Evolutionary conservation across 306 rosid genomes (phyloP), one percentile per base, ranked within the genome.

Genomic region (Cucurbita ficifolia): DNA sequence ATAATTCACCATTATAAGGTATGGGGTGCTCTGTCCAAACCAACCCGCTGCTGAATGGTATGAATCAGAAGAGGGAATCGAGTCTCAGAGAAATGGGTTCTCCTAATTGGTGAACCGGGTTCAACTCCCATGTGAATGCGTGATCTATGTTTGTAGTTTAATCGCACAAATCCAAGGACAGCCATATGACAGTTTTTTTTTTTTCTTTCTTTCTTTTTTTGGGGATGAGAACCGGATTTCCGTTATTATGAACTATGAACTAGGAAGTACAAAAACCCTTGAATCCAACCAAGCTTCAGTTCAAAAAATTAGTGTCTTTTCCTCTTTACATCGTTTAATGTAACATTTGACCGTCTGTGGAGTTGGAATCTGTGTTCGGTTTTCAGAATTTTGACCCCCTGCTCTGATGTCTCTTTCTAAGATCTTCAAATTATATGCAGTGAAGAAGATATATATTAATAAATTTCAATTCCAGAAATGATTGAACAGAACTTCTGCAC

Each of bases 91-190:
- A 73, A 73, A 67, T 64, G 71, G 72, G 72, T 81, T 81, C 72
- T 82, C 1, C 81, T 77, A 80, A 80, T 84, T 77, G 90, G 76
- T 83, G 88, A 85, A 88, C 72, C 52, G 52, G 72, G 72, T 42
- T 21, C 10, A 22, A 1, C 79, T 42, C 81, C 78, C 93, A 89
- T 92, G 94, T 92, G 96, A 86, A 78, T 63, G 87, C 86, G 91
- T 87, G 96, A 86, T 77, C 57, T 16, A 55, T 58, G 51, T 59
- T 6, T 57, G 45, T 75, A 76, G 75, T 82, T 84, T 76, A 78
- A 48, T 49, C 59, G 50, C 16, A 69, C 46, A 13, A 24, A 29
- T 22, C 36, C 56, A 68, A 24, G 22, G 8, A 22, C 73, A 68
- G 73, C 21, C 46, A 46, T 13, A 14, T 24, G 56, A 68, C 55